Base-by-base conservation (phyloP, 129 eudicot genomes). In the Arctium minus region DNA sequence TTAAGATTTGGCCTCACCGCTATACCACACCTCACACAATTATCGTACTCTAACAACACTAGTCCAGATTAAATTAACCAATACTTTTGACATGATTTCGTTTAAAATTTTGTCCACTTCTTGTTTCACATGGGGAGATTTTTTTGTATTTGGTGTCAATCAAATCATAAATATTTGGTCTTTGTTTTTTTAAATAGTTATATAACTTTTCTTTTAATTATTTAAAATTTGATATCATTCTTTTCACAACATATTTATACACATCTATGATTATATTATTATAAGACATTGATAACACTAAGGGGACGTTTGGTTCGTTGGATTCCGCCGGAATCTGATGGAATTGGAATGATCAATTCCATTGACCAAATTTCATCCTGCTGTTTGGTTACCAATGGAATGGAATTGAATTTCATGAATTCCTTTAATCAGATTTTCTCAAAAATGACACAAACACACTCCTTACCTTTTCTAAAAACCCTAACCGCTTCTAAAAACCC, bases 131-230 rank as follows among this genome's bases (percentile, higher is more conserved):
- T 73, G 79, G 70, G 37, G 12, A 71, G n/a, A 12, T 36, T 65
- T 78, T 13, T 18, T 73, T 68, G 27, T 72, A 42, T 73, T 79
- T 78, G 56, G 83, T 78, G 75, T 18, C 75, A 78, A 78, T 72
- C 48, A 40, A 84, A 75, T 82, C 18, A 73, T 11, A 36, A 69
- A 72, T 37, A 35, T 44, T 74, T 35, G 38, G 50, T 38, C 73
- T 32, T 33, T n/a, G 40, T 75, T 48, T 75, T 42, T 35, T 18
- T 37, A 73, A 72, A 73, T 67, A 22, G 2, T 1, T 29, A 18
- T 8, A 22, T 64, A 64, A n/a, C 70, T n/a, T 64, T 64, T n/a
- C 10, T 1, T 64, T 18, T 18, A 8, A 42, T 79, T 70, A 60
- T 80, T 72, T 31, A 10, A 7, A 72, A 48, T 33, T 10, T 33